Evolutionary conservation across 1,139 yeast species (phyloP).

Genomic region (Sugiyamaella novakii): DNA sequence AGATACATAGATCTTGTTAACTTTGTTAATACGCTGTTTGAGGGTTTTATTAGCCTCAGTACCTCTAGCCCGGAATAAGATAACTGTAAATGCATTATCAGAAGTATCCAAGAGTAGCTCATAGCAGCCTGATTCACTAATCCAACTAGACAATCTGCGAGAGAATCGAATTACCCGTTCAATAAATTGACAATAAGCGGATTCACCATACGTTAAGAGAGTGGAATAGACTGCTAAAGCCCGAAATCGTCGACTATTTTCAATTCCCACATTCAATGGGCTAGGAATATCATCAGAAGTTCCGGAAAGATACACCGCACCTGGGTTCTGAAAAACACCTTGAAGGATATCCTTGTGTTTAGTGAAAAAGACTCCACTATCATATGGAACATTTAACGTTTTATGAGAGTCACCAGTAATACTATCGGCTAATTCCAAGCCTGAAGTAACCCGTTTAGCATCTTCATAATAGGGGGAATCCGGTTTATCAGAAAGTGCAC

Average conservation of each 20-base stretch:
- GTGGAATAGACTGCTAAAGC: slow-evolving; percentile 35
- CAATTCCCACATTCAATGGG: slow-evolving; percentile 35
- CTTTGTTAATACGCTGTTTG: slow-evolving; percentile 26
- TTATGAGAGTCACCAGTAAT: slow-evolving; percentile 38
- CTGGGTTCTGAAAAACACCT: slow-evolving; percentile 33
- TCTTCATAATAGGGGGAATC: slow-evolving; percentile 17
- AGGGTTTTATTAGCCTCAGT: slow-evolving; percentile 22
- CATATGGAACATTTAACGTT: slow-evolving; percentile 38
- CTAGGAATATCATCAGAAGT: slow-evolving; percentile 17
- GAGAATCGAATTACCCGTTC: slow-evolving; percentile 30
- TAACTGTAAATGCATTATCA: slow-evolving; percentile 29
- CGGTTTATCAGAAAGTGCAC: slow-evolving; percentile 24
- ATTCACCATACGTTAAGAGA: slow-evolving; percentile 33
- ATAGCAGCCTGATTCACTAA: slow-evolving; percentile 24
- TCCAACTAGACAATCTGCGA: slow-evolving; percentile 29
- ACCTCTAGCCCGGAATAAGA: slow-evolving; percentile 31
- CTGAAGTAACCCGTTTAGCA: slow-evolving; percentile 28
- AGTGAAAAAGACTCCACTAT: slow-evolving; percentile 35
- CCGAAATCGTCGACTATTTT: slow-evolving; percentile 36
- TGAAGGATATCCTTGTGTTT: slow-evolving; percentile 24
- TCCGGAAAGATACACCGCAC: slow-evolving; percentile 34
- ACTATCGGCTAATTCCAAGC: slow-evolving; percentile 36
- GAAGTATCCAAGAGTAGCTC: slow-evolving; percentile 28
- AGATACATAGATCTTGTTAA: slow-evolving; percentile 29
- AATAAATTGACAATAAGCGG: slow-evolving; percentile 30